Evolutionary conservation across 148 eudicot species (phyloP).

Genomic region (Cornus suecica): DNA sequence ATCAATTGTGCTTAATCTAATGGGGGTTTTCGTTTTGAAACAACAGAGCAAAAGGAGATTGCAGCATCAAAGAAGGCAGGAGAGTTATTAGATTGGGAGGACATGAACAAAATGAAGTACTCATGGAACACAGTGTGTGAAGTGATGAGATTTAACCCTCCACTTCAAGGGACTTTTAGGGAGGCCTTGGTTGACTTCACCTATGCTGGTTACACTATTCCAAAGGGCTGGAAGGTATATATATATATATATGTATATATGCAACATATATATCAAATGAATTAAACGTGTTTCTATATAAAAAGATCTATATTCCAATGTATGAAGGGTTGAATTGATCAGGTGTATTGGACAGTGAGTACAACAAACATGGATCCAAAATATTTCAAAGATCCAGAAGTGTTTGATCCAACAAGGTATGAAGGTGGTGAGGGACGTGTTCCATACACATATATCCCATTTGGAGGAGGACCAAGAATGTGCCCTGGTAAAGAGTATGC

Average conservation of each 20-base stretch:
- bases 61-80: slow-evolving; percentile 9
- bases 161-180: slow-evolving; percentile 24
- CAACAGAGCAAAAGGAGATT: slow-evolving; percentile 10
- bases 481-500: too few relatives aligned
- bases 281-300: too few relatives aligned
- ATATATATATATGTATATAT: not conserved
- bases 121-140: slow-evolving; percentile 14
- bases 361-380: slow-evolving; percentile 14
- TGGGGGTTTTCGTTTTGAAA: too few relatives aligned
- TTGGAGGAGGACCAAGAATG: not conserved
- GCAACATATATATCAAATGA: too few relatives aligned
- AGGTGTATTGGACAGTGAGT: slow-evolving; percentile 22
- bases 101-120: slow-evolving; percentile 18
- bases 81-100: slow-evolving; percentile 19
- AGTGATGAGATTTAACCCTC: slow-evolving; percentile 20
- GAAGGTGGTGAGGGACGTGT: slow-evolving; percentile 1
- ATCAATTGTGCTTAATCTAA: too few relatives aligned
- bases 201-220: slow-evolving; percentile 20
- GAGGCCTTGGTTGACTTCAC: slow-evolving; percentile 17
- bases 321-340: not conserved
- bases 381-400: slow-evolving; percentile 14
- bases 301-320: too few relatives aligned
- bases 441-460: slow-evolving; percentile 17
- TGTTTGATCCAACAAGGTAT: slow-evolving; percentile 14
- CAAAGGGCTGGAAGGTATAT: slow-evolving; percentile 23